Evolutionary conservation across 164 flowering plant species (phyloP), one percentile per base, ranked within the genome.

Genomic region (Amborella trichopoda): DNA sequence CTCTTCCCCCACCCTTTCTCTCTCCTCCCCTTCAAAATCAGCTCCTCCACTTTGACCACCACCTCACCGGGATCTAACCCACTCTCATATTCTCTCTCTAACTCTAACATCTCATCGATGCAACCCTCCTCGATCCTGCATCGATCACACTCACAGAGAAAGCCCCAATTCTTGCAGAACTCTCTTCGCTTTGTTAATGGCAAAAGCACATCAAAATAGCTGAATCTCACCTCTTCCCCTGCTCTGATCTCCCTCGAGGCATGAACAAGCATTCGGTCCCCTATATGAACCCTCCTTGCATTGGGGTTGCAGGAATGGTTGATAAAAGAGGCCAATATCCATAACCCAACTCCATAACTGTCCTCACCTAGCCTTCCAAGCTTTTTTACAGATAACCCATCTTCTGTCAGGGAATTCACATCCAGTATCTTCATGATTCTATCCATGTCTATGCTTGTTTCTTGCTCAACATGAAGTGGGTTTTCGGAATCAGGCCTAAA

Each of bases 281-380:
- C 90, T 13, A 84, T 55, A 53, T 87, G 95, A 48, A 84, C 27
- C 0, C 95, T 66, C 63, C 94, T 69, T 2, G 77, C 78, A 56
- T 78, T 91, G 1, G 93, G 90, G 49, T 37, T 45, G 58, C 99
- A 91, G 0, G 96, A 78, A 51, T 91, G 99, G 57, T 91, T 87
- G 41, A 91, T 66, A 53, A 80, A 82, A 1, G 95, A 77, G 58
- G 95, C 66, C 34, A 87, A 56, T 4, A 78, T 13, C 96, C 96
- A 87, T n/a, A 84, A 24, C 28, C 96, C 96, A 45, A 91, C 69
- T 1, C 93, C 94, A 62, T 75, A 71, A 24, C 64, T 73, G 19
- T 63, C 85, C 17, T 73, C 61, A 28, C 79, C 76, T 14, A 12
- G 20, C 52, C 62, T 81, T 3, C 96, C 94, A 36, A 81, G 55